phyloP scores from a whole-genome alignment of 257 asterid species.

The Plantago ovata region DNA sequence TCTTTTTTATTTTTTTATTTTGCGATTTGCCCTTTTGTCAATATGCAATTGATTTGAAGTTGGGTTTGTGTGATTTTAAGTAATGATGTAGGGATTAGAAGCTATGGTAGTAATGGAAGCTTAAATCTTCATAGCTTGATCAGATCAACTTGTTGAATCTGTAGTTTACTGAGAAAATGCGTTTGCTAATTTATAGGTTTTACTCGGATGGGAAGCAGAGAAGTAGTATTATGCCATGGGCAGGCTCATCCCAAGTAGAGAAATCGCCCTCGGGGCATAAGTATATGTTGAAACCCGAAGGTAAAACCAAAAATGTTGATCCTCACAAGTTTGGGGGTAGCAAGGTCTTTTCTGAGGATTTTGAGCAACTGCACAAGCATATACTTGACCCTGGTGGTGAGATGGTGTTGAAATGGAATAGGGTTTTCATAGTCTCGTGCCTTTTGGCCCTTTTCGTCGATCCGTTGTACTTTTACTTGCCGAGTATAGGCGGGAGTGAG shows the following conservation, averaged over 20 bases:
- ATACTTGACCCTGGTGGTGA: constrained; percentile 92
- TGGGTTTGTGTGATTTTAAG: background rate
- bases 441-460: constrained; percentile 80
- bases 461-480: constrained; percentile 86
- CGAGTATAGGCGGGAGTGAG: constrained; percentile 55
- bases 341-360: constrained; percentile 54
- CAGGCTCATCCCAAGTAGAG: constrained; percentile 40
- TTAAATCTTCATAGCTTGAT: constrained; percentile 12
- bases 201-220: constrained; percentile 64
- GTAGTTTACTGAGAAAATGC: background rate
- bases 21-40: background rate
- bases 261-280: constrained; percentile 42
- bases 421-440: constrained; percentile 82
- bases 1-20: no score
- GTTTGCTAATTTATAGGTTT: constrained; percentile 53
- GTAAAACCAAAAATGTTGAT: constrained; percentile 39
- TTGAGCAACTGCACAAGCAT: constrained; percentile 50
- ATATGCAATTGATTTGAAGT: constrained; percentile 1
- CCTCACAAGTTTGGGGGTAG: constrained; percentile 52
- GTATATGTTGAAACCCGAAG: constrained; percentile 39
- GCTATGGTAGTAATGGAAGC: constrained; percentile 9
- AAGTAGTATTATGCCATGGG: constrained; percentile 38
- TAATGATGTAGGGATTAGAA: constrained; percentile 9
- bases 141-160: background rate
- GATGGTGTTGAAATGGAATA: constrained; percentile 83